phyloP scores from a whole-genome alignment of 345 rosid genomes.

The Physaria fendleri region DNA sequence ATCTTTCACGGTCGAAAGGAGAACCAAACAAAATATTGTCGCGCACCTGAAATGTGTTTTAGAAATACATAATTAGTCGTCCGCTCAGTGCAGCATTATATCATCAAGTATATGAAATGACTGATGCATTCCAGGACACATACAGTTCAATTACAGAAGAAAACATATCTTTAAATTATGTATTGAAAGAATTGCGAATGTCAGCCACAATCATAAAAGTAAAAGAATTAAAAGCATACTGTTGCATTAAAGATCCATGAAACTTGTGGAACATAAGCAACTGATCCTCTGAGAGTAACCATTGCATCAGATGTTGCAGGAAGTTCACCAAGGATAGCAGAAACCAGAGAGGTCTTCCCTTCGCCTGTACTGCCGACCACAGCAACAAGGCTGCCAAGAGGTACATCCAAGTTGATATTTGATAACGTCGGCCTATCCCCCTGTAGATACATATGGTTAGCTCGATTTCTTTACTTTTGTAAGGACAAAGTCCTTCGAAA shows the following conservation, averaged over 20 bases:
- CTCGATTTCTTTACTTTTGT: background rate
- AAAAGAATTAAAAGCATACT: conserved; percentile 39
- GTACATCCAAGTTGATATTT: conserved; percentile 77
- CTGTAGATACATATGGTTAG: conserved; percentile 33
- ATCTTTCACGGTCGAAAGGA: conserved; percentile 34
- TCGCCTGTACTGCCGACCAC: conserved; percentile 78
- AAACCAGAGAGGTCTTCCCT: conserved; percentile 54
- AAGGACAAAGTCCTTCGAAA: too few relatives aligned
- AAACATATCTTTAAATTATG: background rate
- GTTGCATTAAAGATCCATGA: conserved; percentile 97
- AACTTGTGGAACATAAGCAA: conserved; percentile 75
- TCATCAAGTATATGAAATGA: background rate
- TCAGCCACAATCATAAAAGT: background rate
- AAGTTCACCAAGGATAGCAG: conserved; percentile 73
- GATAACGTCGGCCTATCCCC: conserved; percentile 83
- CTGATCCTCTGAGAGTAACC: conserved; percentile 44
- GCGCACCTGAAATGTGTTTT: conserved; percentile 40
- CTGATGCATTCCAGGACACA: background rate
- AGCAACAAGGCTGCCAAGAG: conserved; percentile 79
- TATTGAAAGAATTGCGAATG: background rate
- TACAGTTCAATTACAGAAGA: background rate
- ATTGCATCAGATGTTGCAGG: conserved; percentile 56
- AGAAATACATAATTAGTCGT: conserved; percentile 3
- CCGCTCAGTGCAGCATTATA: background rate
- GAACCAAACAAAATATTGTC: conserved; percentile 69